These are phyloP conservation scores for Plasmodium berghei DNA, from an alignment of 169 alveolate genomes.

Conservation along the genomic window DNA sequence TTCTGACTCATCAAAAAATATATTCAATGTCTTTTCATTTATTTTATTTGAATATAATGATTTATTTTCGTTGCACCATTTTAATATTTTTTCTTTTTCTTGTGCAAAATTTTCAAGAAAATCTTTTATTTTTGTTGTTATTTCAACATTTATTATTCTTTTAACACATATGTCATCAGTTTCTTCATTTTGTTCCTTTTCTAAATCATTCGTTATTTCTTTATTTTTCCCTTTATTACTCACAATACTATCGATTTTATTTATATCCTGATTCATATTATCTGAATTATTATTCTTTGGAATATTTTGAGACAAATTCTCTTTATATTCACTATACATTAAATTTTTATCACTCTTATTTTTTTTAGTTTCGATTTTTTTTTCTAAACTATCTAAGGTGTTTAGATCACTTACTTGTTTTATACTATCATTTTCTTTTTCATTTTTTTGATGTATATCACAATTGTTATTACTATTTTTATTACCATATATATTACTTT, in stretches of 20 bases:
- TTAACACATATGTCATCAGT: slow-evolving; percentile 32
- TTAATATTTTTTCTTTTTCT: slow-evolving; percentile 34
- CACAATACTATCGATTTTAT: background rate
- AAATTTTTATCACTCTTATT: too few relatives aligned
- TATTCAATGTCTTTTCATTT: slow-evolving; percentile 29
- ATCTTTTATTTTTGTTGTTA: slow-evolving; percentile 45
- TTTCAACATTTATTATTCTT: slow-evolving; percentile 66
- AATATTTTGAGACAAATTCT: too few relatives aligned
- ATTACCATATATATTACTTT: background rate
- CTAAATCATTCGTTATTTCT: background rate
- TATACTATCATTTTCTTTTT: background rate
- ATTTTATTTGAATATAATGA: slow-evolving; percentile 35
- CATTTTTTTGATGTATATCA: background rate
- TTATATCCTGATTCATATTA: background rate
- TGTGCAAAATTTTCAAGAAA: slow-evolving; percentile 13
- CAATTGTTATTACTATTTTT: background rate
- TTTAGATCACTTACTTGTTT: background rate
- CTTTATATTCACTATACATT: too few relatives aligned
- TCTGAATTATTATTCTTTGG: background rate
- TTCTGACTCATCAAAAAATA: slow-evolving; percentile 31
- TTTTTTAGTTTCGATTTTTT: too few relatives aligned
- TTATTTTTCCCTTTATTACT: too few relatives aligned
- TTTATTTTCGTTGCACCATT: slow-evolving; percentile 41
- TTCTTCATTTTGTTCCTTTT: background rate
- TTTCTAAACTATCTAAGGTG: background rate